A percentile compares a stretch with the other conserved stretches of the same genome.
phyloP scores from a whole-genome alignment of 1,284 basidiomycete species.

The Afroboletus lepidellus region DNA sequence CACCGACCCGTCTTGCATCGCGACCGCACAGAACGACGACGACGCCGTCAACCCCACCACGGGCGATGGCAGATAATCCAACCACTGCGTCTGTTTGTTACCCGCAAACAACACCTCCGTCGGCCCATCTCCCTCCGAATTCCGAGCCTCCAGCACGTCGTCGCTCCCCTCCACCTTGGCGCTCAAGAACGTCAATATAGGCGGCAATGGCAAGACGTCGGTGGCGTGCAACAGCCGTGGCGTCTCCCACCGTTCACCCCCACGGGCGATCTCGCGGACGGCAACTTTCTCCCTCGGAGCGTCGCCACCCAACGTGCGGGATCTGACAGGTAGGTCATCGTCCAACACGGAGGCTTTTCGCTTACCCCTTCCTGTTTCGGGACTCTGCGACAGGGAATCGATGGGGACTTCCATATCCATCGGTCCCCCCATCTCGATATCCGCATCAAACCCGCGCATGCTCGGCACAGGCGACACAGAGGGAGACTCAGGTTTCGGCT shows the following conservation, averaged over 20 bases:
- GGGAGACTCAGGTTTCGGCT: constrained; percentile 19
- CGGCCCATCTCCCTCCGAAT: constrained; percentile 67
- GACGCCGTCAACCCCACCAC: constrained; percentile 68
- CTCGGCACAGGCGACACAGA: constrained; percentile 30
- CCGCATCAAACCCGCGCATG: constrained; percentile 34
- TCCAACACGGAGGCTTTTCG: constrained; percentile 49
- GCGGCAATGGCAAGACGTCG: constrained; percentile 45
- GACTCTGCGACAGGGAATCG: constrained; percentile 31
- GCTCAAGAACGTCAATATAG: constrained; percentile 58
- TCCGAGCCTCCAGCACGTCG: constrained; percentile 76
- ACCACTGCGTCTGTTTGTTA: constrained; percentile 75
- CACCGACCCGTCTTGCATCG: constrained; percentile 73
- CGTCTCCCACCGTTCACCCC: constrained; percentile 21
- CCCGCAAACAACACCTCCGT: constrained; percentile 67
- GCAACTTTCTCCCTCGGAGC: constrained; percentile 47
- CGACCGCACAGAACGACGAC: constrained; percentile 68
- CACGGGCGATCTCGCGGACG: constrained; percentile 50
- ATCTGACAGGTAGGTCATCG: constrained; percentile 46
- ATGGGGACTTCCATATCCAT: constrained; percentile 38
- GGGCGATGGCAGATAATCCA: constrained; percentile 80
- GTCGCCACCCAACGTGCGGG: constrained; percentile 73
- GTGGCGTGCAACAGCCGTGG: constrained; percentile 22
- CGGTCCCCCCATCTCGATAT: constrained; percentile 29
- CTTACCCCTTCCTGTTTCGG: constrained; percentile 41
- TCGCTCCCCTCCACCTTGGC: constrained; percentile 62